Evolutionary conservation across 495 filamentous ascomycete genomes (phyloP), one percentile per base, ranked within the genome.

Genomic region (Lentithecium fluviatile): DNA sequence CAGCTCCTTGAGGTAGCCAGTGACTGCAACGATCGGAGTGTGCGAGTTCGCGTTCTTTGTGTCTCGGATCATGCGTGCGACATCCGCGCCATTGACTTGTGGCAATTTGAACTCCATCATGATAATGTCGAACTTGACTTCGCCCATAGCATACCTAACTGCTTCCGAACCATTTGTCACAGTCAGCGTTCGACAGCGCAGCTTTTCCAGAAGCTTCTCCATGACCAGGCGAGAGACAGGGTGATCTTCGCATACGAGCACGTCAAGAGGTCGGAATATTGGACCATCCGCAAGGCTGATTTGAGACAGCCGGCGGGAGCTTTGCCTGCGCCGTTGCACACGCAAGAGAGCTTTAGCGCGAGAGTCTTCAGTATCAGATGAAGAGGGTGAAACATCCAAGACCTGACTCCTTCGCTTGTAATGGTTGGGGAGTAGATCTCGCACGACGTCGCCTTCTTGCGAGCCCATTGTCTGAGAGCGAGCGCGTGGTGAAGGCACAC

Each of bases 91-190:
- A 68, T 91, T 96, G 52, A 97, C 88, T 62, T 93, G 89, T 1
- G 95, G 95, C 52, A 98, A 79, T 72, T 90, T 94, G 77, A 87
- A 96, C 72, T 98, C 94, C 71, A 95, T 96, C 79, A 98, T 89
- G 69, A 98, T 97, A 66, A 98, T 93, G 74, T 98, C 94, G 53
- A 84, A 97, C 59, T 89, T 79, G 43, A 98, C 90, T 71, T 97
- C 90, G 68, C 91, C 88, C 77, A 96, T 87, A 42, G 92, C 91
- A 74, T 88, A 95, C 23, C 93, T 85, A 71, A 93, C 85, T 1
- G 91, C 95, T 67, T 98, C 94, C 1, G 89, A 80, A 17, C 95
- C 94, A 63, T 90, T 95, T 7, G 83, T 79, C 1, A 91, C 94
- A 15, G 89, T 86, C 60, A 98, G 95, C n/a, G 91, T 96, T 17